Conservation (phyloP, 495 filamentous ascomycete genomes). For the Daldinia bambusicola region DNA sequence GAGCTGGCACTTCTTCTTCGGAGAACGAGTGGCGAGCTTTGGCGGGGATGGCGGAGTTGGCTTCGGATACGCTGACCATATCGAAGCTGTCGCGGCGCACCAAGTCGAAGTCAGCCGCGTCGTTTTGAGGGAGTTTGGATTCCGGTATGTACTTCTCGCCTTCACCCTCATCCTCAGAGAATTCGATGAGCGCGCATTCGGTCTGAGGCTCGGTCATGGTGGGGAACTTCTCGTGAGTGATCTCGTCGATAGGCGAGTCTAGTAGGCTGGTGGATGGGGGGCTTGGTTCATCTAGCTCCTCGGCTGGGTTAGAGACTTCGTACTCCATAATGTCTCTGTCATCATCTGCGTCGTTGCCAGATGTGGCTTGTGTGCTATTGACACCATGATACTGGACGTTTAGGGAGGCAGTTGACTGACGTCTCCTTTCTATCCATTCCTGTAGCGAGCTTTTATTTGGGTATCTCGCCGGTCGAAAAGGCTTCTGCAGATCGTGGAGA, state of each 20-base stretch:
- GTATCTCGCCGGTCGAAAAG: background rate
- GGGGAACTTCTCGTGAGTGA: background rate
- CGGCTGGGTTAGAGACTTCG: background rate
- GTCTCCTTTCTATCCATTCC: background rate
- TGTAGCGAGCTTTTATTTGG: slow-evolving; percentile 9
- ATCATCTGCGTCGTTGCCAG: background rate
- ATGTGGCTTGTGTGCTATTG: background rate
- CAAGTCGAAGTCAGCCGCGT: slow-evolving; percentile 10
- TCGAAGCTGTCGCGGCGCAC: slow-evolving; percentile 14
- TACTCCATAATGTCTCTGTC: background rate
- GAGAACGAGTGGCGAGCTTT: background rate
- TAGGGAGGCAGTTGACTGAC: background rate
- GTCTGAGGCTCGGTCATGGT: background rate
- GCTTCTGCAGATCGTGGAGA: background rate
- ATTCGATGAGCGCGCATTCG: background rate
- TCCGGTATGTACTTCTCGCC: slow-evolving; percentile 7
- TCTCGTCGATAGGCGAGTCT: background rate
- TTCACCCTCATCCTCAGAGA: background rate
- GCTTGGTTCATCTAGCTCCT: background rate
- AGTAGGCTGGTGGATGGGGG: background rate
- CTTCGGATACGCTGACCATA: slow-evolving; percentile 3
- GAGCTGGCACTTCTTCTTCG: slow-evolving; percentile 8
- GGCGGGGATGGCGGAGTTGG: background rate
- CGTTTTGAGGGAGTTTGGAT: slow-evolving; percentile 18
- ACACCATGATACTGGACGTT: background rate